Evolutionary conservation across 2,329 filamentous ascomycete genomes (phyloP).

Genomic region (Nectriaceae sp.): DNA sequence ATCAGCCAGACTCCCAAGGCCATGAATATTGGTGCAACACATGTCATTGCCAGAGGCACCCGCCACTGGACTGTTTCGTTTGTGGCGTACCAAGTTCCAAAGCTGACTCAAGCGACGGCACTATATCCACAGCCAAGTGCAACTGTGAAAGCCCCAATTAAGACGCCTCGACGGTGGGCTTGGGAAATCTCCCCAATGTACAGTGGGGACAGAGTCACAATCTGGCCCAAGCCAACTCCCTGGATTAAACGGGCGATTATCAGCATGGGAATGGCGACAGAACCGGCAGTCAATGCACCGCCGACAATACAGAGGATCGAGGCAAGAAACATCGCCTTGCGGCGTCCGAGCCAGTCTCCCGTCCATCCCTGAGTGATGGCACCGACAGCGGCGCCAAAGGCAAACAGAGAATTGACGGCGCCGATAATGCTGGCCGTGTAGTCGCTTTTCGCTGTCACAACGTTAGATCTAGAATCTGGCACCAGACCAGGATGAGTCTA

Average conservation of each 20-base stretch:
- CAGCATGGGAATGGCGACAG: neutral
- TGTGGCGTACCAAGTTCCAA: neutral
- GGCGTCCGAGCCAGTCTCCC: neutral
- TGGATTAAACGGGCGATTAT: neutral
- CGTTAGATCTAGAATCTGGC: no score
- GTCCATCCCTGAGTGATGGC: neutral
- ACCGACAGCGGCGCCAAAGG: neutral
- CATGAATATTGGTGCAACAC: conserved; percentile 21
- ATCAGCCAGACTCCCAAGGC: conserved; percentile 31
- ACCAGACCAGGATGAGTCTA: no score
- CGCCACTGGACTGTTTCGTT: conserved; percentile 20
- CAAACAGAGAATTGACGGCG: neutral
- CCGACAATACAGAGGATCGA: neutral
- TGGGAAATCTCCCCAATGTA: neutral
- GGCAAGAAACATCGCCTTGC: neutral
- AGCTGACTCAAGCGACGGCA: neutral
- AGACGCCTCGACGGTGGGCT: neutral
- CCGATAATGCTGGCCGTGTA: neutral
- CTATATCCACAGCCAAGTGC: neutral
- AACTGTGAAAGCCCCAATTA: neutral
- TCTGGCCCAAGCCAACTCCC: neutral
- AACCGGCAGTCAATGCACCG: neutral
- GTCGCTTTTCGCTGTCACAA: neutral
- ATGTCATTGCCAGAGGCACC: conserved; percentile 33
- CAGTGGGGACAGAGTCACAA: neutral